Base-by-base conservation (phyloP, 306 rosid genomes). In the Gillenia trifoliata region DNA sequence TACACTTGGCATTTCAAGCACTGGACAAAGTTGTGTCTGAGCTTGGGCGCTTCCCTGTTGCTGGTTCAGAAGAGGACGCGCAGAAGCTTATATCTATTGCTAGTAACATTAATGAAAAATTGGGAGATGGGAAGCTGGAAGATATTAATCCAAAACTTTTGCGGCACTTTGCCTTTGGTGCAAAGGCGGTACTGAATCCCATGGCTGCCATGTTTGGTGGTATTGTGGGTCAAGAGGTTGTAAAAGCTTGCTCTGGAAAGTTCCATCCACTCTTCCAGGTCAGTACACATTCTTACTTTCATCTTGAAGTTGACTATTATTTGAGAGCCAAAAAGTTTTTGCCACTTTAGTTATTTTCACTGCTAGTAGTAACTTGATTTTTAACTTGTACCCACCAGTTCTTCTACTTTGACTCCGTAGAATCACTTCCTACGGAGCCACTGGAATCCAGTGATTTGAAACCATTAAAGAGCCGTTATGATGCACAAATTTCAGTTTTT, bases 141-240 rank as follows among this genome's bases (percentile, higher is more conserved):
- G 96, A 93, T 74, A 81, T 91, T 26, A 89, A 89, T 72, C 86
- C 92, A 26, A 93, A 91, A 78, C 90, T 93, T 77, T 54, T 93
- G 71, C 82, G 87, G 50, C 85, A 84, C 71, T 89, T 93, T 77
- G 91, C 98, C 68, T 93, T 87, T 80, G 98, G 98, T 74, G 92
- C 98, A 55, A 88, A 75, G 89, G 98, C 98, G 1, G 97, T 89
- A 13, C 83, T 93, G 78, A 93, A 88, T 77, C 97, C 98, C 57
- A 91, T 91, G 98, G 97, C 98, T 82, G 96, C 98, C 54, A 93
- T 93, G 97, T 89, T 93, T 83, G 98, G 98, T 73, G 98, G 98
- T 68, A 85, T 93, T 78, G 98, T 93, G 31, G 98, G 97, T 77
- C 98, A 93, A 74, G 98, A 93, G 86, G 92, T 93, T 64, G 89